phyloP scores from a whole-genome alignment of 257 asterid species.

The Linderniella brevidens region DNA sequence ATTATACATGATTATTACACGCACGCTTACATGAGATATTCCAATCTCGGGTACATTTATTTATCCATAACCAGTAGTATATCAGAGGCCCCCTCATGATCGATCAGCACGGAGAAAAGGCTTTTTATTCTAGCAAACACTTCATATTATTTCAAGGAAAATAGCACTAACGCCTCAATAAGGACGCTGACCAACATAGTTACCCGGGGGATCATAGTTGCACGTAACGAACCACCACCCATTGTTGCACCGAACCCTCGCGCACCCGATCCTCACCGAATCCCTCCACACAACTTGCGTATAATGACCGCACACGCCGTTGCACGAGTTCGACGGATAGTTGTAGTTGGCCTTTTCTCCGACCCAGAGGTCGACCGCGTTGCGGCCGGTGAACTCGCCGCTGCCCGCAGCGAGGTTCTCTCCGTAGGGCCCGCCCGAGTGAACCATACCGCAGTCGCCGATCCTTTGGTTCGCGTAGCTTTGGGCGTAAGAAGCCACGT shows the following conservation, averaged over 20 bases:
- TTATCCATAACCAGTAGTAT: too few relatives aligned
- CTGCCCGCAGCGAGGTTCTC: slow-evolving; percentile 28
- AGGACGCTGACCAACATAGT: slow-evolving; percentile 19
- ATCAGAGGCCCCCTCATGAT: too few relatives aligned
- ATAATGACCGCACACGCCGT: slow-evolving; percentile 21
- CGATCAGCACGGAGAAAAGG: too few relatives aligned
- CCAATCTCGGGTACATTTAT: too few relatives aligned
- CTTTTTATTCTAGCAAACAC: too few relatives aligned
- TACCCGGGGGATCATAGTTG: slow-evolving; percentile 34
- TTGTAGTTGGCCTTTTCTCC: slow-evolving; percentile 16
- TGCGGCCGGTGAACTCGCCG: slow-evolving; percentile 12
- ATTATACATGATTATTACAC: too few relatives aligned
- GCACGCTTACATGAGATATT: too few relatives aligned
- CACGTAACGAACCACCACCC: slow-evolving; percentile 25
- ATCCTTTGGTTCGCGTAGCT: slow-evolving; percentile 20
- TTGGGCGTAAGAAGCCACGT: slow-evolving; percentile 23
- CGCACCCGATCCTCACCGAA: slow-evolving; percentile 25
- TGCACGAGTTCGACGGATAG: slow-evolving; percentile 16
- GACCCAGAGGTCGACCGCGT: slow-evolving; percentile 26
- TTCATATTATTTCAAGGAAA: too few relatives aligned
- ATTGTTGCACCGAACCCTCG: slow-evolving; percentile 15
- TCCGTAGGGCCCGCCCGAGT: slow-evolving; percentile 22
- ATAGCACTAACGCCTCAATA: too few relatives aligned
- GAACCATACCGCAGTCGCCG: slow-evolving; percentile 24
- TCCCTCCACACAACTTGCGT: slow-evolving; percentile 39